A percentile compares a stretch with the other conserved stretches of the same genome.
These are phyloP conservation scores for Sambucus nigra DNA, from an alignment of 129 eudicot species.

Conservation along the genomic window DNA sequence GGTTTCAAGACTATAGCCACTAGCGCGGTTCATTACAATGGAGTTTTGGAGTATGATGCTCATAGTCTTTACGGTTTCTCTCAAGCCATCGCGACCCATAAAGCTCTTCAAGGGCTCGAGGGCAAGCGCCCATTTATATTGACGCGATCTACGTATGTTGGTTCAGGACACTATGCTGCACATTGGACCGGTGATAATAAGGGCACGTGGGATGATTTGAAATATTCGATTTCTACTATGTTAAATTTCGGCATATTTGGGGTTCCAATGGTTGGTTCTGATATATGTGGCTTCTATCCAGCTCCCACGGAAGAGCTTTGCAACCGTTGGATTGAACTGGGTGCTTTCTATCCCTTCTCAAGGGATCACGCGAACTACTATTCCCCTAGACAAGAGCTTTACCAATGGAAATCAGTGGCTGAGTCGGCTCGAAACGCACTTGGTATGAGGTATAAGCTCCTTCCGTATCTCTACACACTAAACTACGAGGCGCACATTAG, in stretches of 20 bases:
- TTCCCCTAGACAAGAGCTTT: conserved; percentile 88
- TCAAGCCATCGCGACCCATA: conserved; percentile 65
- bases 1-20: conserved; percentile 92
- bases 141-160: conserved; percentile 82
- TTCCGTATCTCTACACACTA: conserved; percentile 78
- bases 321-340: conserved; percentile 94
- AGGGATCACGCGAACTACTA: conserved; percentile 85
- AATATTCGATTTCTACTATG: conserved; percentile 77
- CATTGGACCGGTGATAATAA: conserved; percentile 99
- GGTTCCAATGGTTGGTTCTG: conserved; percentile 95
- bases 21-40: conserved; percentile 80
- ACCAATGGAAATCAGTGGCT: conserved; percentile 84
- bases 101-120: conserved; percentile 55
- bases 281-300: conserved; percentile 90
- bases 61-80: conserved; percentile 89
- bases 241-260: conserved; percentile 93
- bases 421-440: conserved; percentile 72
- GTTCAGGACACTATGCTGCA: conserved; percentile 87
- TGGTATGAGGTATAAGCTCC: conserved; percentile 87
- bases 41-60: conserved; percentile 81
- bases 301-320: conserved; percentile 87
- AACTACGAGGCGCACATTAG: conserved; percentile 66
- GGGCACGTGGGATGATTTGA: conserved; percentile 83
- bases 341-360: conserved; percentile 92
- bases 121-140: conserved; percentile 89